phyloP scores from a whole-genome alignment of 2,329 filamentous ascomycete species.

The Sclerotinia minor region DNA sequence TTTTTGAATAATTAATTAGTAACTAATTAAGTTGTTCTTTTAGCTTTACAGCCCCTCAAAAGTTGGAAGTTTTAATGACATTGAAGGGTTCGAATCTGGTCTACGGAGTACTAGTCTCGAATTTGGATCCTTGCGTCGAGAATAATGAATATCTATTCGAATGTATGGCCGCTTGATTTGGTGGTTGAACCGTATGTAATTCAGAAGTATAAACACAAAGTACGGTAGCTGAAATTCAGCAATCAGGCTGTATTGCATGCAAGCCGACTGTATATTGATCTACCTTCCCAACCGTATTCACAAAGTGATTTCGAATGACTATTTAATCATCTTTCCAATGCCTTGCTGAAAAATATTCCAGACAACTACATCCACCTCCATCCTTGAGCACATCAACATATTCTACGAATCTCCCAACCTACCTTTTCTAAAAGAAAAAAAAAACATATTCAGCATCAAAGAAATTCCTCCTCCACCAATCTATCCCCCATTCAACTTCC shows the following conservation, averaged over 20 bases:
- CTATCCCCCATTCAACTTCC: neutral
- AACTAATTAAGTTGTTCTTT: too few species aligned
- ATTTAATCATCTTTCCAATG: neutral
- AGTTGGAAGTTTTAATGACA: too few species aligned
- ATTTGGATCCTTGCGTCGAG: too few species aligned
- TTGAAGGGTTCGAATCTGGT: too few species aligned
- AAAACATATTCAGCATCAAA: too few species aligned
- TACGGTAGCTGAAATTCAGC: neutral
- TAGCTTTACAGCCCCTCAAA: too few species aligned
- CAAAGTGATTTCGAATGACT: neutral
- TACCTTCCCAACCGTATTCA: neutral
- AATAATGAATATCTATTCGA: too few species aligned
- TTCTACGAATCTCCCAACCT: neutral
- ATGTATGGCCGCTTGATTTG: too few species aligned
- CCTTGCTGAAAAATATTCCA: neutral
- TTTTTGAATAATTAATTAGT: too few species aligned
- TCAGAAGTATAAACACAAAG: neutral
- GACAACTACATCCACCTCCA: neutral
- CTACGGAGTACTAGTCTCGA: too few species aligned
- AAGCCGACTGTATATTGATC: neutral
- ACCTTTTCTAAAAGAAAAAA: neutral
- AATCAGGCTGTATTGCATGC: neutral
- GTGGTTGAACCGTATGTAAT: too few species aligned
- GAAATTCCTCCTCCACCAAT: neutral
- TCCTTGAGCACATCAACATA: neutral